Base-by-base conservation (phyloP, 2,329 filamentous ascomycete genomes). In the Penicillium sp. region DNA sequence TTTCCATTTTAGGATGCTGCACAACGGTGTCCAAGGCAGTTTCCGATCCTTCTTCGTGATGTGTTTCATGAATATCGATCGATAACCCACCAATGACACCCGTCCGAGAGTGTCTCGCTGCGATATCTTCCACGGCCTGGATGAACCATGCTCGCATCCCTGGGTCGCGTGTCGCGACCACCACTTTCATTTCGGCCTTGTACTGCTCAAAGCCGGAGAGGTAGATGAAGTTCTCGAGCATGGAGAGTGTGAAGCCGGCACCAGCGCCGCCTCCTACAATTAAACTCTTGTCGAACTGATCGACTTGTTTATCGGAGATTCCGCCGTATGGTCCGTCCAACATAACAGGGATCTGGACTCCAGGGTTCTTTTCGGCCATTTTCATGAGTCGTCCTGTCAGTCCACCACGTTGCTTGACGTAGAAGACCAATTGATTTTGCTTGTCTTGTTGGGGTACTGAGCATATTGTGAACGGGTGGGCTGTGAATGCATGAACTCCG, bases 271-370 rank as follows among this genome's bases (percentile, higher is more conserved):
- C 83, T 0, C 79, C 79, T 4, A 85, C 67, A 14, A 85, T 66
- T 0, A 86, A 63, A 0, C 71, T 65, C 7, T 67, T 68, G 45
- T 82, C 76, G 47, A 76, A 78, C 0, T 67, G 66, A 0, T 66
- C 59, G 13, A 77, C 63, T 3, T 65, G 59, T 3, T 62, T 62
- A 1, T 74, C 67, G 16, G 83, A 65, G 5, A 65, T 54, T 0
- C 83, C 83, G 0, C 84, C 82, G 53, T 86, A 86, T 0, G 83
- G 83, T 0, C 84, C 83, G 39, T 86, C 83, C 1, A 86, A 56
- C 1, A 83, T 64, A 0, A 86, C 79, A 0, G 73, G 72, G 1
- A 81, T 68, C 0, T 66, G 58, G 0, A 60, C 50, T 0, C 68
- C 72, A 0, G 82, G 74, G 10, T 67, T 62, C 29, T 73, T 67